phyloP scores from a whole-genome alignment of 768 basidiomycete species.

The Stropharia rugosoannulata region DNA sequence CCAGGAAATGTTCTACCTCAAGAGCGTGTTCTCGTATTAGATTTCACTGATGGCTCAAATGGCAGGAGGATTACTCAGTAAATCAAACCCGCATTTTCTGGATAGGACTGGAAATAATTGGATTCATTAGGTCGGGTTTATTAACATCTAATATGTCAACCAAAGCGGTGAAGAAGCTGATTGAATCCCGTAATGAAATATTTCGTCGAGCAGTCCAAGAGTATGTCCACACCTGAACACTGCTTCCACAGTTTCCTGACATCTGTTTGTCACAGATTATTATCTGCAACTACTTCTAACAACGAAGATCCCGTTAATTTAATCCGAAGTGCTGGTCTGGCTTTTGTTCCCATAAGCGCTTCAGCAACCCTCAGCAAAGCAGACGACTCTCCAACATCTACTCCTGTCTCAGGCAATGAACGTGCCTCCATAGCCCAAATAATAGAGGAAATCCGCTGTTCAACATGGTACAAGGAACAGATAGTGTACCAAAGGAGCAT shows the following conservation, averaged over 20 bases:
- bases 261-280: slow-evolving; percentile 41
- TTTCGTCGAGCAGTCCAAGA: slow-evolving; percentile 71
- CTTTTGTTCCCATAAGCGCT: slow-evolving; percentile 72
- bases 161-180: slow-evolving; percentile 61
- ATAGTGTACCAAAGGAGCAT: slow-evolving; percentile 58
- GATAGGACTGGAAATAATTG: background rate
- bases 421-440: slow-evolving; percentile 60
- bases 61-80: slow-evolving; percentile 25
- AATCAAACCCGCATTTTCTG: background rate
- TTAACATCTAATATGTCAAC: slow-evolving; percentile 46
- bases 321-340: slow-evolving; percentile 64
- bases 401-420: slow-evolving; percentile 31
- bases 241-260: background rate
- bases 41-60: slow-evolving; percentile 36
- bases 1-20: slow-evolving; percentile 23
- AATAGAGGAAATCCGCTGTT: slow-evolving; percentile 53
- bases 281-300: slow-evolving; percentile 49
- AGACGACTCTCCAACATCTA: slow-evolving; percentile 25
- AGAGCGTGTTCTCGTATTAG: slow-evolving; percentile 45
- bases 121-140: slow-evolving; percentile 1
- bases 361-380: slow-evolving; percentile 13
- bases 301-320: slow-evolving; percentile 62
- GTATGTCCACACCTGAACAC: slow-evolving; percentile 32
- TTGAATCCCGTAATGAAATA: slow-evolving; percentile 65
- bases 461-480: slow-evolving; percentile 71